Evolutionary conservation across 2,329 filamentous ascomycete species (phyloP).

Genomic region (Alternaria sp.): DNA sequence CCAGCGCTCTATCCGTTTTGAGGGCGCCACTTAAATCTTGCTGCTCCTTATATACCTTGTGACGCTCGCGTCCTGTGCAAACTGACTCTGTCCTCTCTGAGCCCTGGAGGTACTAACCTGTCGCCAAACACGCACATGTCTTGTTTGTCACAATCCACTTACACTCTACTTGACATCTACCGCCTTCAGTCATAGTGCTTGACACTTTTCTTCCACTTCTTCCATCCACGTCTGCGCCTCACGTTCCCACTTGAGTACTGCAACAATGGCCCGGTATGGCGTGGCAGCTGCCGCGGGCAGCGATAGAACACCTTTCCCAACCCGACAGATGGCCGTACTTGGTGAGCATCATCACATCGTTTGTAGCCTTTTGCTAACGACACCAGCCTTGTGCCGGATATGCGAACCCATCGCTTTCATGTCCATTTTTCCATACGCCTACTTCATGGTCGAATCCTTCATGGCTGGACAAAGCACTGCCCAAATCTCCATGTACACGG

Average conservation of each 20-base stretch:
- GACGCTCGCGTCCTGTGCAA: conserved; percentile 46
- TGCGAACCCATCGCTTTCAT: conserved; percentile 99
- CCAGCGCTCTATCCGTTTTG: conserved; percentile 48
- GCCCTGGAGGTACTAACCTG: conserved; percentile 36
- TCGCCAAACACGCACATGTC: conserved; percentile 46
- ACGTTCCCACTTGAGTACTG: conserved; percentile 13
- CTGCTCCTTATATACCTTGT: conserved; percentile 50
- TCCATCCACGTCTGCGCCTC: conserved; percentile 5
- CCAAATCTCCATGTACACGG: conserved; percentile 89
- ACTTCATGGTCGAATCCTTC: conserved; percentile 96
- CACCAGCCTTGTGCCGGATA: conserved; percentile 84
- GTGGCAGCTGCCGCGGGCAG: conserved; percentile 38
- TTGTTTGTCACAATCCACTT: conserved; percentile 31
- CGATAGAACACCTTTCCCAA: conserved; percentile 61
- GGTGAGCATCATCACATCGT: conserved; percentile 52
- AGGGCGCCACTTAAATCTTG: conserved; percentile 54
- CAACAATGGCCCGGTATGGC: conserved; percentile 45
- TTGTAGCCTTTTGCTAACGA: conserved; percentile 10
- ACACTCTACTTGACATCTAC: conserved; percentile 16
- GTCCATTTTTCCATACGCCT: conserved; percentile 98
- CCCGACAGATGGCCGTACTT: conserved; percentile 65
- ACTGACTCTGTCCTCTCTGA: conserved; percentile 40
- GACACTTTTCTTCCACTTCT: conserved; percentile 12
- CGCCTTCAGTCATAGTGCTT: conserved; percentile 21
- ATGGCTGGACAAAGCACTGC: conserved; percentile 79